A percentile compares a stretch with the other conserved stretches of the same genome.
Conservation (phyloP, 495 filamentous ascomycete genomes). For the Stereocaulon alpinum region DNA sequence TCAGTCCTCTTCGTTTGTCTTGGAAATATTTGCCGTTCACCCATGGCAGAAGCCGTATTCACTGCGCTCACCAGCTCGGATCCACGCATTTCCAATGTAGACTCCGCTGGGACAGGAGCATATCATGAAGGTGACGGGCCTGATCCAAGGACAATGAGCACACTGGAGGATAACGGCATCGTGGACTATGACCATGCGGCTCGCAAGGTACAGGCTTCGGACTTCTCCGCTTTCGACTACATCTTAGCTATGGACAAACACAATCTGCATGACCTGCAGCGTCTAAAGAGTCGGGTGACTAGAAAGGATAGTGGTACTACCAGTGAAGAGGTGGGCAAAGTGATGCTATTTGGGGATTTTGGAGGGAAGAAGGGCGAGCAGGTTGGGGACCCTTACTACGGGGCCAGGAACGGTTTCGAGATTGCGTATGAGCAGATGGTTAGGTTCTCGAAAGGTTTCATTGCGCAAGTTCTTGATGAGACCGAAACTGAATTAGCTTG, state of each 20-base stretch:
- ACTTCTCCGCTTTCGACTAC: conserved; percentile 84
- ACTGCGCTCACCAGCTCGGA: conserved; percentile 53
- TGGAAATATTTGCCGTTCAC: conserved; percentile 89
- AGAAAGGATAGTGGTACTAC: conserved; percentile 36
- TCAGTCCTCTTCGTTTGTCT: conserved; percentile 93
- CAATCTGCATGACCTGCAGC: conserved; percentile 64
- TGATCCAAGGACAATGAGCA: conserved; percentile 76
- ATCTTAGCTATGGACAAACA: conserved; percentile 87
- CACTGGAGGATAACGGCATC: conserved; percentile 64
- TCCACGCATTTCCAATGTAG: conserved; percentile 57
- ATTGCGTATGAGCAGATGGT: conserved; percentile 73
- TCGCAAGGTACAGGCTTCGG: conserved; percentile 55
- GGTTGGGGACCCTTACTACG: conserved; percentile 91
- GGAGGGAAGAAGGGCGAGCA: conserved; percentile 55
- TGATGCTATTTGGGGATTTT: conserved; percentile 82
- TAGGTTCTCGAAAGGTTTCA: conserved; percentile 68
- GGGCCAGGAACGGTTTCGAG: conserved; percentile 70
- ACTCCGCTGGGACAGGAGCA: conserved; percentile 80
- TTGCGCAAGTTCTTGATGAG: conserved; percentile 33
- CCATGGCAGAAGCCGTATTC: conserved; percentile 95
- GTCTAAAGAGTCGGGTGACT: conserved; percentile 45
- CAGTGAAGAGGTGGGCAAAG: conserved; percentile 31
- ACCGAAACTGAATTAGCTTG: no score
- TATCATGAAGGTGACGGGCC: conserved; percentile 63
- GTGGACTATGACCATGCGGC: conserved; percentile 66